Base-by-base conservation (phyloP, 305 asterid genomes). In the Withania somnifera region DNA sequence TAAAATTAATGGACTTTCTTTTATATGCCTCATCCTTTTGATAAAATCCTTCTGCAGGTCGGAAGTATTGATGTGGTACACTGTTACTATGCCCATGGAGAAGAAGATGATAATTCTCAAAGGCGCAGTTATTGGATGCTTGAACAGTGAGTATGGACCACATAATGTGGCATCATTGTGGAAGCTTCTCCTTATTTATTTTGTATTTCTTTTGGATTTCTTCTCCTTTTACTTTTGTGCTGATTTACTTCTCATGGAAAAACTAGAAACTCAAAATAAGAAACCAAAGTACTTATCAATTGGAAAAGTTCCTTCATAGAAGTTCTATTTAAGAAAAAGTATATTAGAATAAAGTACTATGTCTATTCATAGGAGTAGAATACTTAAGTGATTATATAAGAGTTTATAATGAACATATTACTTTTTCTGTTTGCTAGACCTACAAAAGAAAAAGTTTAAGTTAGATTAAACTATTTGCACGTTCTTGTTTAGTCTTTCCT, bases 71-170 rank as follows among this genome's bases (percentile, higher is more conserved):
- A 95, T 86, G 91, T 88, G 96, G 87, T 95, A 86, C 97, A 95
- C 85, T 95, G 99, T 89, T 95, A 95, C 87, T 95, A 95, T 91
- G 99, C 99, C 60, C 99, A 95, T 84, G 98, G 99, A 57, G 99
- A 93, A 88, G 98, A 94, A 52, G 86, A 94, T 81, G 98, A 91
- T 87, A 89, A 86, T 86, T 94, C 94, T 88, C 99, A 94, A 88
- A 91, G 99, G 88, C 98, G 98, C 83, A 89, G 99, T 90, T 96
- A 96, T 88, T 96, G 99, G 99, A 85, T 96, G 92, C 99, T 96
- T 78, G 98, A 96, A 86, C 88, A 86, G 99, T 96, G 88, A 89
- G 99, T 91, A 56, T 60, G 73, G 77, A 68, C 80, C 54, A n/a
- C 6, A 28, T 24, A 73, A n/a, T 45, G 30, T 50, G 81, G 60